Evolutionary conservation across 805 yeast genomes (phyloP), one percentile per base, ranked within the genome.

Genomic region (Groenewaldozyma tartarivorans): DNA sequence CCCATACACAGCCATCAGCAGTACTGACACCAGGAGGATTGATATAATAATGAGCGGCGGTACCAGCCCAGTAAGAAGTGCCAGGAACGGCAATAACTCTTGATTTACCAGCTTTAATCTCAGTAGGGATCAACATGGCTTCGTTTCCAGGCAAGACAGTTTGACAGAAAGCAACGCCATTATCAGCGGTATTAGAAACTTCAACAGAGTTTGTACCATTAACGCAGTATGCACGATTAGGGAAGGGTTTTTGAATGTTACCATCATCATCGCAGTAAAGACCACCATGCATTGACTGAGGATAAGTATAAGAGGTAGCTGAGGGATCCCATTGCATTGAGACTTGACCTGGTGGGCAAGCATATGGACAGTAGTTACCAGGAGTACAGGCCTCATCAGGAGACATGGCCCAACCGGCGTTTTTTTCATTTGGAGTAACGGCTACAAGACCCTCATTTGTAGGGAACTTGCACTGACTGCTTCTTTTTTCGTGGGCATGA

Each of bases 1-100:
- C 95, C 95, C 96, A 86, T 48, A 86, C 66, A 72, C 98, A 90
- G 55, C 96, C 97, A 47, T 87, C 92, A 61, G 79, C 81, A 58
- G 72, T 71, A 40, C 84, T 72, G 51, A 87, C 86, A 72, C 97
- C 97, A 40, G 96, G 96, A 58, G 90, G 77, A 77, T 90, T 90
- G 49, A 90, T 96, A 67, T 90, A 90, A 67, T 72, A 86, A 60
- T 86, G 95, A 30, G 95, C 80, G 32, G 95, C 85, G 32, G 95
- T 84, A 9, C 73, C 62, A 11, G 92, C 92, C 82, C 84, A 85
- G 67, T 86, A 86, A 42, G 76, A 77, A 2, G 87, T 65, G 26
- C 51, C 63, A 15, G 95, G 95, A 39, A 86, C 95, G 18, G 95
- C 94, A 43, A 86, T 63, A 2, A 71, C 66, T 41, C 66, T 61